Evolutionary conservation across 1,284 basidiomycete species (phyloP).

Genomic region (Pulveroboletus sp.): DNA sequence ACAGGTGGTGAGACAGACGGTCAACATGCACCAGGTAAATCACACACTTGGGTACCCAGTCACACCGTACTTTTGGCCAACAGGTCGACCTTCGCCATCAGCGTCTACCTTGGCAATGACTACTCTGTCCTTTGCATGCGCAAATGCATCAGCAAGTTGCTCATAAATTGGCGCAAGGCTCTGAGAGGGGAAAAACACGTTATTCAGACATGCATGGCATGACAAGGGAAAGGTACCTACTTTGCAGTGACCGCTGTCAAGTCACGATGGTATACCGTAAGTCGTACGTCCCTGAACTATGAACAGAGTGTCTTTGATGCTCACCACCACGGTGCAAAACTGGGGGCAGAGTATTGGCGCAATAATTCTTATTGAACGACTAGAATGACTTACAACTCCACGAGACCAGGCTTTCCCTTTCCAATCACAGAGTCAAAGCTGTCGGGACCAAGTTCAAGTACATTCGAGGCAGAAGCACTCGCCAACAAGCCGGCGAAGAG

Average conservation of each 20-base stretch:
- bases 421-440: constrained; percentile 81
- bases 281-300: background rate
- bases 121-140: constrained; percentile 78
- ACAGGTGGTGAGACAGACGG: background rate
- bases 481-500: constrained; percentile 58
- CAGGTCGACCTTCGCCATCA: constrained; percentile 77
- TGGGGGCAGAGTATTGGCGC: constrained; percentile 31
- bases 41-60: constrained; percentile 84
- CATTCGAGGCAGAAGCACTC: constrained; percentile 72
- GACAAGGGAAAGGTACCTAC: constrained; percentile 38
- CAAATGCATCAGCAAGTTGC: constrained; percentile 85
- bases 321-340: constrained; percentile 85
- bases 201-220: constrained; percentile 5
- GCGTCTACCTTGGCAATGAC: constrained; percentile 93
- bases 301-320: constrained; percentile 29
- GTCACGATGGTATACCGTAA: background rate
- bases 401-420: constrained; percentile 77
- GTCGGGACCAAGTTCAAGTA: constrained; percentile 71
- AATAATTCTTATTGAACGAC: background rate
- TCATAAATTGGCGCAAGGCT: constrained; percentile 88
- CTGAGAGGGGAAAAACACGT: constrained; percentile 38
- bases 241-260: constrained; percentile 77
- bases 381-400: constrained; percentile 77
- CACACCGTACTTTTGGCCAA: constrained; percentile 77
- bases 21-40: background rate